Evolutionary conservation across 371 early-diverging fungal genomes (phyloP), one percentile per base, ranked within the genome.

Genomic region (Mortierella sp.): DNA sequence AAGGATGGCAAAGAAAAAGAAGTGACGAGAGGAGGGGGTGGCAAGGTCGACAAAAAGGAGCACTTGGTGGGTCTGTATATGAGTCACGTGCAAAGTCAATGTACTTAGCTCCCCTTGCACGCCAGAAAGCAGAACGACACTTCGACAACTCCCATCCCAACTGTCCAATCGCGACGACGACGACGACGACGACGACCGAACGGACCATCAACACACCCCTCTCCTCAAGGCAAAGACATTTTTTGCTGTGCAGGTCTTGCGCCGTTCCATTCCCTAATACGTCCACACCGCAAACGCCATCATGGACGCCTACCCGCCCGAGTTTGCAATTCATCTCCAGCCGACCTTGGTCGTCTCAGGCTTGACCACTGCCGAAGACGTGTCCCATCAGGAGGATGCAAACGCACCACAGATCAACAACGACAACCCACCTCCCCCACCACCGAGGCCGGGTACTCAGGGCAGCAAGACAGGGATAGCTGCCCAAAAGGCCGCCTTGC

Each of bases 231-330:
- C n/a, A 71, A 24, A 46, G 71, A 41, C 41, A 0, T 48, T 41
- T 41, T 54, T 56, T 29, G 32, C 55, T 44, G 68, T 49, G 38
- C 51, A 21, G 41, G 29, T 5, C 46, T 70, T 68, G 21, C 38
- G 8, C 55, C 41, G 24, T 29, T 70, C 27, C 51, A 7, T 72
- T 78, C 58, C 4, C 44, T 38, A 48, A 68, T 27, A 16, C 38
- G 38, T 32, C 43, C 43, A 38, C 71, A 46, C 51, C 46, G 41
- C 73, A 27, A 46, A 68, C 21, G 43, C 60, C 83, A 72, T 51
- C 77, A 92, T 95, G 95, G 92, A 95, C 79, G 80, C 91, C 2
- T 95, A 94, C 79, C 95, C 96, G 27, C 79, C 90, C 55, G 95
- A 94, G 81, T 94, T 92, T 83, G 84, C 94, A 65, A 89, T 92